Evolutionary conservation across 192 early-diverging fungal genomes (phyloP), one percentile per base, ranked within the genome.

Genomic region (Backusella tarrabulga): DNA sequence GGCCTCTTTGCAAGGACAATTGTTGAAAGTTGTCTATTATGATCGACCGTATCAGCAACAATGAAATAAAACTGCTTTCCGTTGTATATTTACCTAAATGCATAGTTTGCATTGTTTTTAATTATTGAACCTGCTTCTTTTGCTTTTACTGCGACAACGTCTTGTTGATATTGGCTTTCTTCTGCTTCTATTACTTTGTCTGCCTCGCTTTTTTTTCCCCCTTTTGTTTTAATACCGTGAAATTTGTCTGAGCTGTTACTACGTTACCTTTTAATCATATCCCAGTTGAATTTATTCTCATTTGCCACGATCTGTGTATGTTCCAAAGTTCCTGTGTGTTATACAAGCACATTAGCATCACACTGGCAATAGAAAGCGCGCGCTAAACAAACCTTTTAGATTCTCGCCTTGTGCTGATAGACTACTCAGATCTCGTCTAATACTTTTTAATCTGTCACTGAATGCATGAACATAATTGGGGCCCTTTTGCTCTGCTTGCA

Each of bases 381-480:
- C 42, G 50, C 14, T 21, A 44, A 23, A 11, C 34, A 23, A 68
- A 76, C 76, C 76, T 77, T 68, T 67, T 6, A 77, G 68, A 21
- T 42, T 21, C 21, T 77, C 76, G 35, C 68, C 34, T 23, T 69
- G 40, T 35, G 46, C 23, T 40, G 76, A 69, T 23, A 77, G 26
- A 38, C 34, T 54, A 56, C 42, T 77, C 9, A 77, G 29, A 36
- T 77, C 76, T 40, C 76, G 66, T 68, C 56, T 77, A 19, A 77
- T 42, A 7, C 68, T 15, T 35, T 71, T 77, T 15, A 77, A 68
- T 32, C 68, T 68, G 9, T 70, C 46, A 21, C 76, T 77, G 23
- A 77, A 77, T 0, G 21, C 11, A 67, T 77, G 68, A 21, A 77
- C 76, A 60, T 38, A 77, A 70, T 77, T 40, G 11, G 76, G 76